Base-by-base conservation (phyloP, 192 early-diverging fungal species). In the Coemansia erecta region DNA sequence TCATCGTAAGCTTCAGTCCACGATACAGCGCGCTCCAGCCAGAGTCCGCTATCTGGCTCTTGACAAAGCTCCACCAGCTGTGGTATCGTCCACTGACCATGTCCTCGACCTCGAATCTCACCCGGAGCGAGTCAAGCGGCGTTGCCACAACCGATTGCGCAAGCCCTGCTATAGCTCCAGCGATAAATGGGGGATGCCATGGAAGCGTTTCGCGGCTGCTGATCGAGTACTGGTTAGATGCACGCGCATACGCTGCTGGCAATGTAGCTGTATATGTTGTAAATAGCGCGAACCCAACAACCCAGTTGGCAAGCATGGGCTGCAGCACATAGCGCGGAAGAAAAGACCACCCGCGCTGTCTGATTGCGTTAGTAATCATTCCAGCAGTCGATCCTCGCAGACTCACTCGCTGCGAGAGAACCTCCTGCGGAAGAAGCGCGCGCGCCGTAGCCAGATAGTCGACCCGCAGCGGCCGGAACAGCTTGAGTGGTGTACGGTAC, bases 381-480 rank as follows among this genome's bases (percentile, higher is more conserved):
- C 90, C 90, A 28, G 89, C 67, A 1, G 86, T 86, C 11, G 90
- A 87, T 28, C 83, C 83, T 8, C 84, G 84, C 60, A 91, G 82
- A 26, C 76, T 72, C 18, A 68, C 44, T 28, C 61, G 64, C 39
- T 26, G 67, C 23, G 60, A 57, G 23, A 72, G 59, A 8, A 72
- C 59, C 28, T 83, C 76, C 2, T 81, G 70, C 15, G 86, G 89
- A 61, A 89, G 84, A 35, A 87, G 57, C 10, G 88, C 87, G 21
- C 90, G 81, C 2, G 88, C 90, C 59, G 88, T 88, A n/a, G 88
- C 81, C 47, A 89, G 57, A 56, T 91, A 91, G 63, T 91, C 90
- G 6, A 91, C 87, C 9, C 90, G 78, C 63, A 91, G 71, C 7
- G 90, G 90, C 7, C 90, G 76, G 41, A 91, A 91, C 12, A 91